These are phyloP conservation scores for Boletus sensibilis DNA, from an alignment of 768 basidiomycete genomes.

Conservation along the genomic window DNA sequence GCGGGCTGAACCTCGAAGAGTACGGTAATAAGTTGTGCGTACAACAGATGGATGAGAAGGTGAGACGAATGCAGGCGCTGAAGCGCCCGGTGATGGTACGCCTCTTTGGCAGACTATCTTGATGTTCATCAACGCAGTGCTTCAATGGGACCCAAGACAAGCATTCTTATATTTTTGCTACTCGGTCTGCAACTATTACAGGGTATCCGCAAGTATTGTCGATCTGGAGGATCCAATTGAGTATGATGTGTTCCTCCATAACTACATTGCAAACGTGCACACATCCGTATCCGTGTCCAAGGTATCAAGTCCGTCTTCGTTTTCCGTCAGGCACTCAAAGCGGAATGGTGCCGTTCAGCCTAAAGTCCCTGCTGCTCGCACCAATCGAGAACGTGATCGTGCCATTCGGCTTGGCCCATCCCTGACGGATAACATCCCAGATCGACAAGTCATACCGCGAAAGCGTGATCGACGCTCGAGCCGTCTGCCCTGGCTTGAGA, in stretches of 20 bases:
- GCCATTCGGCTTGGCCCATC: slow-evolving; percentile 71
- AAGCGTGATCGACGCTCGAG: slow-evolving; percentile 51
- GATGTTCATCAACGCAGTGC: not conserved
- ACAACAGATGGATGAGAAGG: not conserved
- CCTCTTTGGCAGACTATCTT: not conserved
- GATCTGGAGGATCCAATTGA: not conserved
- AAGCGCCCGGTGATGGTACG: not conserved
- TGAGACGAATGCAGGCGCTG: not conserved
- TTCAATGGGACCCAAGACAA: not conserved
- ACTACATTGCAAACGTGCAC: not conserved
- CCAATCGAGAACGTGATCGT: slow-evolving; percentile 63
- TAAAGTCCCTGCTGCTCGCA: slow-evolving; percentile 63
- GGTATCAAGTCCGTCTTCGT: not conserved
- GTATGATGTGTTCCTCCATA: not conserved
- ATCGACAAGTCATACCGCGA: slow-evolving; percentile 70
- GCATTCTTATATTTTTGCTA: not conserved
- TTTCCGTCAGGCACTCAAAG: slow-evolving; percentile 1
- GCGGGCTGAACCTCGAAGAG: too few relatives aligned
- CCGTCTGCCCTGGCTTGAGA: slow-evolving; percentile 46
- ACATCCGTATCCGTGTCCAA: not conserved
- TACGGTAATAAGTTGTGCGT: not conserved
- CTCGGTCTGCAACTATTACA: not conserved
- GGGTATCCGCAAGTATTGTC: not conserved
- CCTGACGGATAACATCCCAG: slow-evolving; percentile 74
- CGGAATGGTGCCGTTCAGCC: slow-evolving; percentile 45